Evolutionary conservation across 2,329 filamentous ascomycete species (phyloP), one percentile per base, ranked within the genome.

Genomic region (Penicillium sp.): DNA sequence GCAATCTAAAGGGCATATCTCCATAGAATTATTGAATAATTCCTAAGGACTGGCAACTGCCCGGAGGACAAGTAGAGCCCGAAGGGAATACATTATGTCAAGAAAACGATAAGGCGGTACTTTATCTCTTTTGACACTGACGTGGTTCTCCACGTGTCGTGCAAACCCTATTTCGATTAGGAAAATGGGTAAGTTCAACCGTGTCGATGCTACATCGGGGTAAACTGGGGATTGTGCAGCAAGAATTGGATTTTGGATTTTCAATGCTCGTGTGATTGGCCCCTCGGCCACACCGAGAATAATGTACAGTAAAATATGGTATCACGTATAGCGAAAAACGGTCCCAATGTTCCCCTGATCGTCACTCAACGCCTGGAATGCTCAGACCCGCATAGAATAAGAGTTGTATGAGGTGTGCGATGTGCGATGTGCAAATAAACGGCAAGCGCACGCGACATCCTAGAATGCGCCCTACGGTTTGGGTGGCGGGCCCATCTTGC

Each of bases 401-500:
- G 39, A 29, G n/a, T 42, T 42, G 15, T 29, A 40, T 27, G 37
- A 26, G 12, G 21, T n/a, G n/a, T n/a, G n/a, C n/a, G n/a, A 40
- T 42, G 46, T 40, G 12, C 49, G 26, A 39, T 7, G 9, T 27
- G n/a, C 26, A 10, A 46, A 53, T 30, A 36, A 54, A 52, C 30
- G 43, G 39, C n/a, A 53, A 27, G 18, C 13, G 33, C 12, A 42
- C 45, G 46, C 24, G 33, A 37, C 39, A 30, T 15, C 34, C 36
- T 40, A 40, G 7, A 21, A 40, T 40, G 26, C 23, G 40, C 63
- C 62, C 32, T 60, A 52, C 9, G 69, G 72, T 41, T 65, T 56
- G 20, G 74, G 66, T 9, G 75, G 74, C 30, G 75, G 75, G 2
- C 63, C 68, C 75, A 77, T 82, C 68, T 86, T 87, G 34, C 78